phyloP scores from a whole-genome alignment of 1,284 basidiomycete species.

The Mycena sp. region DNA sequence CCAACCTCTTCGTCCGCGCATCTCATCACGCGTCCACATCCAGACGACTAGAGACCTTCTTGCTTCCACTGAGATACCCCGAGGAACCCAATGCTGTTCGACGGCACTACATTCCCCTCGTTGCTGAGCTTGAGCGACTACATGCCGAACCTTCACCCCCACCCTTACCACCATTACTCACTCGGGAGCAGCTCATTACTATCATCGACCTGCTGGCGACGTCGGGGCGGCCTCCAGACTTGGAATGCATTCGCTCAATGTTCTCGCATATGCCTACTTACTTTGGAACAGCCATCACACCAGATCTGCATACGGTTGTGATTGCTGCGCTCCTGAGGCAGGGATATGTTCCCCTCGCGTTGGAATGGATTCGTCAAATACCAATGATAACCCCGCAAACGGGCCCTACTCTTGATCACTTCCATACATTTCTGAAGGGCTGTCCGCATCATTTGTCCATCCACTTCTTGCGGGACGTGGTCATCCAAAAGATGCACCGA shows the following conservation, averaged over 20 bases:
- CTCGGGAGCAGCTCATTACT: slow-evolving; percentile 41
- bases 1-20: slow-evolving; percentile 18
- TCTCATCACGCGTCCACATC: slow-evolving; percentile 21
- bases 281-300: slow-evolving; percentile 53
- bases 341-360: slow-evolving; percentile 51
- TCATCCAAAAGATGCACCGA: slow-evolving; percentile 51
- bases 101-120: slow-evolving; percentile 47
- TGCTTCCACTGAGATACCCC: slow-evolving; percentile 40
- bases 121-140: slow-evolving; percentile 43
- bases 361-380: slow-evolving; percentile 61
- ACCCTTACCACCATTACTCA: slow-evolving; percentile 33
- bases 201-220: slow-evolving; percentile 55
- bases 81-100: slow-evolving; percentile 46
- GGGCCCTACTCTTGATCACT: slow-evolving; percentile 59
- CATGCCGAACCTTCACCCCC: slow-evolving; percentile 20
- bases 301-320: slow-evolving; percentile 54
- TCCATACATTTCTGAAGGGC: slow-evolving; percentile 59
- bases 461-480: slow-evolving; percentile 50
- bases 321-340: slow-evolving; percentile 55
- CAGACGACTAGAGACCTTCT: slow-evolving; percentile 28
- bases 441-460: slow-evolving; percentile 50
- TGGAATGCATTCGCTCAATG: slow-evolving; percentile 58
- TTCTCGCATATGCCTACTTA: slow-evolving; percentile 55
- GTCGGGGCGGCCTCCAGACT: slow-evolving; percentile 58
- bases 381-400: slow-evolving; percentile 54